A percentile compares a stretch with the other conserved stretches of the same genome.
Evolutionary conservation across 805 yeast genomes (phyloP).

Genomic region (Scheffersomyces ergatensis): DNA sequence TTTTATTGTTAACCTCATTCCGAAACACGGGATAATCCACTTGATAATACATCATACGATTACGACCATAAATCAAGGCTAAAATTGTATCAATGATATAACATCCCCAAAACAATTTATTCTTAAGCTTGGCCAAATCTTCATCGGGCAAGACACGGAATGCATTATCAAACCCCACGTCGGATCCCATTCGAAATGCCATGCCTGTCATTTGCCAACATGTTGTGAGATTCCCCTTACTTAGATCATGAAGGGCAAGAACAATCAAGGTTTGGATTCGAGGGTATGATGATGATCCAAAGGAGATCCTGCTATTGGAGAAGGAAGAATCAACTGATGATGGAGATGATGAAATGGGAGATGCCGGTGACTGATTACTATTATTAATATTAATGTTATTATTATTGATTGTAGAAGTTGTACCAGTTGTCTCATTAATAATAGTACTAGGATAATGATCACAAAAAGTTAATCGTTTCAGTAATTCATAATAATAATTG

Average conservation of each 20-base stretch:
- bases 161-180: slow-evolving; percentile 2
- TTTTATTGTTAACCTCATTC: neutral
- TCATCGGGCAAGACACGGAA: neutral
- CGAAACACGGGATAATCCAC: neutral
- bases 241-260: slow-evolving; percentile 2
- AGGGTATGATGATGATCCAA: slow-evolving; percentile 1
- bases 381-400: neutral
- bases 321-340: neutral
- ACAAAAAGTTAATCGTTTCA: neutral
- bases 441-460: neutral
- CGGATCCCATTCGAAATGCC: slow-evolving; percentile 5
- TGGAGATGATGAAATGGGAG: neutral
- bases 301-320: neutral
- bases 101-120: slow-evolving; percentile 3
- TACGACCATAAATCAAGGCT: slow-evolving; percentile 2
- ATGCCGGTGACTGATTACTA: neutral
- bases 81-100: slow-evolving; percentile 2
- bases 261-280: neutral
- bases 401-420: too few relatives aligned
- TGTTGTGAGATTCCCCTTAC: slow-evolving; percentile 2
- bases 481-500: neutral
- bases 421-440: neutral
- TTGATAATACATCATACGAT: slow-evolving; percentile 2
- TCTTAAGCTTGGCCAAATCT: slow-evolving; percentile 1
- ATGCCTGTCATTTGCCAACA: slow-evolving; percentile 4